A percentile compares a stretch with the other conserved stretches of the same genome.
Evolutionary conservation across 257 asterid genomes (phyloP).

Genomic region (Salvia miltiorrhiza): DNA sequence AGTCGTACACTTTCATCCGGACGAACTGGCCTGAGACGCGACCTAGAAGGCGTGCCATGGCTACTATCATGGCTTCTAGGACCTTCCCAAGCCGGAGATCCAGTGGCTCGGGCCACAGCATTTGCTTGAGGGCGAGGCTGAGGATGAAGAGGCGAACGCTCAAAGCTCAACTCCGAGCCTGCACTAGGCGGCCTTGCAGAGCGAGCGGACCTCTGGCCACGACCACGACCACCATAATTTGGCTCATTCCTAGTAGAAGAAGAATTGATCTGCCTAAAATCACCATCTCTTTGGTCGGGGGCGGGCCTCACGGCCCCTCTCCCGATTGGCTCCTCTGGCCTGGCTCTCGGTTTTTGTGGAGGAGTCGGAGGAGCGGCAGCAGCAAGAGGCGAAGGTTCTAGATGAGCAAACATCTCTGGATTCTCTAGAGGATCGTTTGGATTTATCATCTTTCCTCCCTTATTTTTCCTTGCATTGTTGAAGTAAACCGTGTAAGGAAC

Average conservation of each 20-base stretch:
- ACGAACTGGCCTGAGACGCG: constrained; percentile 31
- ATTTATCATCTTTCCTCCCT: constrained; percentile 66
- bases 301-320: constrained; percentile 38
- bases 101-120: constrained; percentile 30
- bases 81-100: constrained; percentile 59
- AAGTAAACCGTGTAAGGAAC: constrained; percentile 79
- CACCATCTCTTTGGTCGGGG: constrained; percentile 34
- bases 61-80: constrained; percentile 19
- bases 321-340: constrained; percentile 34
- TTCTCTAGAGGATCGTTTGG: constrained; percentile 77
- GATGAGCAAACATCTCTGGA: constrained; percentile 47
- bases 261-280: constrained; percentile 28
- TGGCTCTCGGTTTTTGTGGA: constrained; percentile 23
- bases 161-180: constrained; percentile 47
- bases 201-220: constrained; percentile 37
- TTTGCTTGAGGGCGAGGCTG: constrained; percentile 25
- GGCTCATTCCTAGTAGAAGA: constrained; percentile 35
- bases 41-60: constrained; percentile 30
- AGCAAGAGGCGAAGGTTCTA: constrained; percentile 25
- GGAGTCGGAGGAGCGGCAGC: background rate
- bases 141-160: constrained; percentile 52
- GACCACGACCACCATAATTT: constrained; percentile 38
- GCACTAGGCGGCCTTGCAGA: constrained; percentile 32
- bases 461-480: constrained; percentile 64
- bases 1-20: constrained; percentile 34